Conservation (phyloP, 1,284 basidiomycete genomes). For the Microbotryum violaceum region DNA sequence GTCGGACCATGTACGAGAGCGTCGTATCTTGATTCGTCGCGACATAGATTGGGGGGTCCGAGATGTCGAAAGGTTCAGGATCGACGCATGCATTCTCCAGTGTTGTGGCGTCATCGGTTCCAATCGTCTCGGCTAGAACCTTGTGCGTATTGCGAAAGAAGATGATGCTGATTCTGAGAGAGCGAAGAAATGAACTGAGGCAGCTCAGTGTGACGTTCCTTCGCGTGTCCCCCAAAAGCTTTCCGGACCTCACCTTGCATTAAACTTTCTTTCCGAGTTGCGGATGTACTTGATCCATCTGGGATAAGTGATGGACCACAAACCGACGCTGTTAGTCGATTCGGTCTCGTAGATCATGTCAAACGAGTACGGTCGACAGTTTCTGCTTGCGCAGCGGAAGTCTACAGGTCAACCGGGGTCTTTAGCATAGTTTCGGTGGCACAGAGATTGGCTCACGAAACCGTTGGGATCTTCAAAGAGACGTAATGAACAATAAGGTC, state of each 20-base stretch:
- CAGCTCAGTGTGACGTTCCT: not conserved
- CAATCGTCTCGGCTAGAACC: not conserved
- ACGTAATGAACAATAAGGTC: not conserved
- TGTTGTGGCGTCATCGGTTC: not conserved
- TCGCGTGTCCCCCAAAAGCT: not conserved
- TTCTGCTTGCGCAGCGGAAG: not conserved
- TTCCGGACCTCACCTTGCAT: constrained; percentile 1
- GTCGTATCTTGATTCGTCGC: constrained; percentile 1
- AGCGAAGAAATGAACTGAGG: not conserved
- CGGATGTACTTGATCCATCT: constrained; percentile 3
- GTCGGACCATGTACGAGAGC: not conserved
- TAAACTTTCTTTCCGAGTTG: not conserved
- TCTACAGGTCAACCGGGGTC: no score
- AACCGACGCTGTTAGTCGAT: constrained; percentile 8
- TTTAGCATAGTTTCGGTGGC: no score
- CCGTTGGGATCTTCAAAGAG: constrained; percentile 3
- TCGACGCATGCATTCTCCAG: constrained; percentile 4
- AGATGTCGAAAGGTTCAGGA: constrained; percentile 2
- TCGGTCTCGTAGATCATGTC: constrained; percentile 10
- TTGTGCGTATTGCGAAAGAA: constrained; percentile 10
- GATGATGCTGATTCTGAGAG: constrained; percentile 4
- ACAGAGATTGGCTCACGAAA: no score
- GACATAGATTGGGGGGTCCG: constrained; percentile 4
- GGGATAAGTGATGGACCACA: constrained; percentile 5
- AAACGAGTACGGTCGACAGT: constrained; percentile 8